Conservation (phyloP, 2,329 filamentous ascomycete genomes). For the Albifimbria verrucaria region DNA sequence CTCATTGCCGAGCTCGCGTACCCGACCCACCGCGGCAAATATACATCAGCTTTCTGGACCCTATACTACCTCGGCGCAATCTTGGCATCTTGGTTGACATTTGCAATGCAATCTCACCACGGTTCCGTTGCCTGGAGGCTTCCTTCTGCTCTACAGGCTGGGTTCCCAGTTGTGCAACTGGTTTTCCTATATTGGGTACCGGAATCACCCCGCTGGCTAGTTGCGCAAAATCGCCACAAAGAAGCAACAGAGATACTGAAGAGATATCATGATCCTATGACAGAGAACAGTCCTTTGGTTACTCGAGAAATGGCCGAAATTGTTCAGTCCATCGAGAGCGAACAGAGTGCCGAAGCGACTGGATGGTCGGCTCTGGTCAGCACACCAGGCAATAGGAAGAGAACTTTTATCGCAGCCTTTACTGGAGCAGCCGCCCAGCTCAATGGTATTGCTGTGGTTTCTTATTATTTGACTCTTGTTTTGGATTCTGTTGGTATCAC, state of each 20-base stretch:
- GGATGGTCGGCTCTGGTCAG: conserved; percentile 17
- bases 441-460: conserved; percentile 27
- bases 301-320: conserved; percentile 36
- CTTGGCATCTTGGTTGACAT: conserved; percentile 34
- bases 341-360: conserved; percentile 28
- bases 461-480: conserved; percentile 36
- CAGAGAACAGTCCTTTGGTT: conserved; percentile 34
- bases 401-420: conserved; percentile 16
- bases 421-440: conserved; percentile 27
- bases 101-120: conserved; percentile 24
- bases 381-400: conserved; percentile 34
- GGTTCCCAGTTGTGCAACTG: conserved; percentile 36
- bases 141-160: conserved; percentile 22
- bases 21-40: conserved; percentile 28
- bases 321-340: conserved; percentile 27
- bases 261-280: conserved; percentile 37
- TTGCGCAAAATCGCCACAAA: conserved; percentile 43
- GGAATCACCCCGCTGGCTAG: conserved; percentile 49
- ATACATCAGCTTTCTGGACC: conserved; percentile 31
- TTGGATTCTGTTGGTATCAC: conserved; percentile 36
- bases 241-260: conserved; percentile 46
- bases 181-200: conserved; percentile 34
- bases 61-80: conserved; percentile 34
- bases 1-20: conserved; percentile 31
- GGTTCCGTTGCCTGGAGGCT: conserved; percentile 25